A percentile compares a stretch with the other conserved stretches of the same genome.
phyloP scores from a whole-genome alignment of 2,329 filamentous ascomycete species.

The Diplodia scrobiculata region DNA sequence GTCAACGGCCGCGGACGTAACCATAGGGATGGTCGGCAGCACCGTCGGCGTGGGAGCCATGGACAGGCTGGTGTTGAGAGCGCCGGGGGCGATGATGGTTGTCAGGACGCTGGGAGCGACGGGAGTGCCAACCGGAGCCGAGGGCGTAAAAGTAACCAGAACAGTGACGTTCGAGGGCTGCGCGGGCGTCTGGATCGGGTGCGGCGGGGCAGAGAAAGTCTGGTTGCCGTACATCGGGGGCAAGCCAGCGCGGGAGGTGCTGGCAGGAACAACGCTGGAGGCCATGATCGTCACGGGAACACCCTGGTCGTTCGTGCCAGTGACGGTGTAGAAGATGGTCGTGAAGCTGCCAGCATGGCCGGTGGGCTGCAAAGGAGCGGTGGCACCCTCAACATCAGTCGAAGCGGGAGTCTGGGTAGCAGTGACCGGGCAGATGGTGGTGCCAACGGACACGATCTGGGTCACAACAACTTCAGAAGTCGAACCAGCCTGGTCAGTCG shows the following conservation, averaged over 20 bases:
- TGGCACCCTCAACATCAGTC: not conserved
- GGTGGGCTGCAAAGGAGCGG: not conserved
- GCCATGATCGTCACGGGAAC: not conserved
- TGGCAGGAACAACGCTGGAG: slow-evolving; percentile 9
- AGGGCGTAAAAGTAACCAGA: slow-evolving; percentile 8
- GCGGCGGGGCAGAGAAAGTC: slow-evolving; percentile 6
- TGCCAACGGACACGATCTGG: slow-evolving; percentile 8
- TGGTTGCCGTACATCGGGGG: slow-evolving; percentile 4
- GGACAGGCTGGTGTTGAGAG: slow-evolving; percentile 15
- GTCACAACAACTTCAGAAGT: slow-evolving; percentile 28
- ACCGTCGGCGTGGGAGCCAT: slow-evolving; percentile 20
- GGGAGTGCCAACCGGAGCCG: slow-evolving; percentile 2
- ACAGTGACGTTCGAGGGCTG: slow-evolving; percentile 17
- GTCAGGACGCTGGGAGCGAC: slow-evolving; percentile 11
- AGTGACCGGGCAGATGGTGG: slow-evolving; percentile 30
- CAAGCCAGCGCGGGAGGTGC: not conserved
- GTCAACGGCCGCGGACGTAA: not conserved
- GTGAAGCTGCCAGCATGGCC: slow-evolving; percentile 1
- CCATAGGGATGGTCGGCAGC: not conserved
- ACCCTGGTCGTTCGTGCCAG: not conserved
- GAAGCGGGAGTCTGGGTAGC: slow-evolving; percentile 29
- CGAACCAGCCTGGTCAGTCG: slow-evolving; percentile 12
- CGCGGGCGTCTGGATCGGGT: slow-evolving; percentile 1
- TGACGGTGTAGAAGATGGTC: slow-evolving; percentile 13
- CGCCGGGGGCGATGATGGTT: slow-evolving; percentile 6